A percentile compares a stretch with the other conserved stretches of the same genome.
Evolutionary conservation across 163 green algal species (phyloP).

Genomic region (Prototheca cutis): DNA sequence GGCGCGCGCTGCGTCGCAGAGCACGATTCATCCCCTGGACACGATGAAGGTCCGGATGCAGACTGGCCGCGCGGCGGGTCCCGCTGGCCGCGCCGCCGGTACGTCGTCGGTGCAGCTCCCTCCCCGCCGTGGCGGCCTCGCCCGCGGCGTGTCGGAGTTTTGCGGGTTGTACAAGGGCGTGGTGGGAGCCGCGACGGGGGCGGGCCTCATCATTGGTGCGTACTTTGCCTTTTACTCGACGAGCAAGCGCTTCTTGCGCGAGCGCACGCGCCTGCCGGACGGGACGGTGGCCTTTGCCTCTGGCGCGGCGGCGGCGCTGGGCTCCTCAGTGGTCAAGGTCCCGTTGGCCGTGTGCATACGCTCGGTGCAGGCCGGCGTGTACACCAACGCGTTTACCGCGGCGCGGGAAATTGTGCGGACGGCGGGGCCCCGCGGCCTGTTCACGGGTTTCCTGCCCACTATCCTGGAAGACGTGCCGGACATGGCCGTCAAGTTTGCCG

Average conservation of each 20-base stretch:
- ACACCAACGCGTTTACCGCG: slow-evolving; percentile 78
- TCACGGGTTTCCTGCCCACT: slow-evolving; percentile 87
- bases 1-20: slow-evolving; percentile 71
- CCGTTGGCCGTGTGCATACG: slow-evolving; percentile 93
- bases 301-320: slow-evolving; percentile 68
- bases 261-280: slow-evolving; percentile 26
- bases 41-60: slow-evolving; percentile 79
- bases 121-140: slow-evolving; percentile 12
- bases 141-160: slow-evolving; percentile 31
- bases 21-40: slow-evolving; percentile 91
- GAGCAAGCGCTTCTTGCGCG: slow-evolving; percentile 48
- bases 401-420: slow-evolving; percentile 55
- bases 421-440: slow-evolving; percentile 69
- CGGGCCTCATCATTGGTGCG: slow-evolving; percentile 82
- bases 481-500: slow-evolving; percentile 98
- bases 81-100: not conserved
- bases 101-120: not conserved
- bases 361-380: slow-evolving; percentile 75
- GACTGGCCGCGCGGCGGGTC: not conserved
- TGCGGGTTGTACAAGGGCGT: slow-evolving; percentile 76
- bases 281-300: slow-evolving; percentile 66
- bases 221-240: slow-evolving; percentile 95
- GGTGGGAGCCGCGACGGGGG: slow-evolving; percentile 72
- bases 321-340: slow-evolving; percentile 88
- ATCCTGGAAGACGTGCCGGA: slow-evolving; percentile 93